Evolutionary conservation across 768 basidiomycete genomes (phyloP), one percentile per base, ranked within the genome.

Genomic region (Boletus eberwhitei): DNA sequence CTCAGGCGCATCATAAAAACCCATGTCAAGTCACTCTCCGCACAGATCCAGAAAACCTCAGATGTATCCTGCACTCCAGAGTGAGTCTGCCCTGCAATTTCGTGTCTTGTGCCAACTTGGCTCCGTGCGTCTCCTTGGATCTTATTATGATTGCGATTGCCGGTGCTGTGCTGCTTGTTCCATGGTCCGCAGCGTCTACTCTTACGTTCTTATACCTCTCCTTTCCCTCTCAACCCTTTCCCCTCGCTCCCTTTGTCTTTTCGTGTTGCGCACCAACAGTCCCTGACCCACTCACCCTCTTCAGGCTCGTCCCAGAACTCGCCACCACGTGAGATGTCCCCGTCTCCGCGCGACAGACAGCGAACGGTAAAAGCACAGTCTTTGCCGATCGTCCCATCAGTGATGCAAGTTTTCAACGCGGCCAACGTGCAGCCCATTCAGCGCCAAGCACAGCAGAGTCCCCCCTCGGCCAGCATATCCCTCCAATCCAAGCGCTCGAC

Each of bases 21-120:
- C 62, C 66, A 86, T 87, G 85, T 76, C 84, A 34, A 80, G 74
- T 63, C 79, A 80, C 61, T 82, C 82, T 26, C 80, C 82, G 16
- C 80, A 84, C 65, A 82, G 83, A 68, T 70, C 74, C 60, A 77
- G 83, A 63, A 83, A 80, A 67, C 60, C 77, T 11, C 80, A 77
- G 63, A 71, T 77, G 50, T 79, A 78, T 62, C 73, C 77, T 54
- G 48, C 68, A 37, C 75, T 74, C 48, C 80, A 78, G 73, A 78
- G 83, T 83, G 60, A 64, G 77, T 73, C 19, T 46, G 3, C 11
- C 11, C 12, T 26, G 24, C 12, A 58, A 9, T 40, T 42, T 42
- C 51, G 54, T 61, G 63, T 57, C 34, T 36, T 1, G 45, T 46
- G 45, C 19, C 29, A 29, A 19, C 32, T 34, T 16, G 2, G 2